A percentile compares a stretch with the other conserved stretches of the same genome.
phyloP scores from a whole-genome alignment of 2,329 filamentous ascomycete genomes.

The Curvularia sp. region DNA sequence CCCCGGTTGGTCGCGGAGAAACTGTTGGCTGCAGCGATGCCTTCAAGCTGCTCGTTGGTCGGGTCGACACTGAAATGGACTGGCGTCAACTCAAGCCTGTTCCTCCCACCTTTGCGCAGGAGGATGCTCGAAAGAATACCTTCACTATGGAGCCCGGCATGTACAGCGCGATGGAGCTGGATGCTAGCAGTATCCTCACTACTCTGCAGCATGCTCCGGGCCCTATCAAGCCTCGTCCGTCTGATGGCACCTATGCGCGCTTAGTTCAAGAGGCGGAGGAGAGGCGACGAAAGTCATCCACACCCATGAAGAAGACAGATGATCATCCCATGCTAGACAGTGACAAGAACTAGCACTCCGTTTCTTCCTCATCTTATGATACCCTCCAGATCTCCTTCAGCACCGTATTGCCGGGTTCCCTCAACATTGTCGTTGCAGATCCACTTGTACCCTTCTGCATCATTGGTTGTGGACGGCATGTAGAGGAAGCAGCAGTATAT shows the following conservation, averaged over 20 bases:
- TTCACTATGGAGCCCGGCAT: conserved; percentile 39
- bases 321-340: conserved; percentile 10
- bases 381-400: neutral
- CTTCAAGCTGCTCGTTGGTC: conserved; percentile 45
- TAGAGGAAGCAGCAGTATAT: neutral
- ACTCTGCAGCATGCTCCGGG: conserved; percentile 43
- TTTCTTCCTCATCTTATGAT: neutral
- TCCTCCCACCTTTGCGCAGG: conserved; percentile 18
- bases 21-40: conserved; percentile 48
- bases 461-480: neutral
- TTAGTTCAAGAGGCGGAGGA: conserved; percentile 42
- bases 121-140: conserved; percentile 29
- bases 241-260: conserved; percentile 42
- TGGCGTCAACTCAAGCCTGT: conserved; percentile 45
- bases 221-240: conserved; percentile 37
- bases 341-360: conserved; percentile 5
- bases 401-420: neutral
- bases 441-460: neutral
- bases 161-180: conserved; percentile 49
- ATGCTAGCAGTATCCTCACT: conserved; percentile 48
- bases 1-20: conserved; percentile 22
- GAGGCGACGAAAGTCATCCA: conserved; percentile 32
- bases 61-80: conserved; percentile 45
- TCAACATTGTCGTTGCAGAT: neutral
- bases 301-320: conserved; percentile 24